Evolutionary conservation across 2,329 filamentous ascomycete species (phyloP), one percentile per base, ranked within the genome.

Genomic region (Periconia digitata): DNA sequence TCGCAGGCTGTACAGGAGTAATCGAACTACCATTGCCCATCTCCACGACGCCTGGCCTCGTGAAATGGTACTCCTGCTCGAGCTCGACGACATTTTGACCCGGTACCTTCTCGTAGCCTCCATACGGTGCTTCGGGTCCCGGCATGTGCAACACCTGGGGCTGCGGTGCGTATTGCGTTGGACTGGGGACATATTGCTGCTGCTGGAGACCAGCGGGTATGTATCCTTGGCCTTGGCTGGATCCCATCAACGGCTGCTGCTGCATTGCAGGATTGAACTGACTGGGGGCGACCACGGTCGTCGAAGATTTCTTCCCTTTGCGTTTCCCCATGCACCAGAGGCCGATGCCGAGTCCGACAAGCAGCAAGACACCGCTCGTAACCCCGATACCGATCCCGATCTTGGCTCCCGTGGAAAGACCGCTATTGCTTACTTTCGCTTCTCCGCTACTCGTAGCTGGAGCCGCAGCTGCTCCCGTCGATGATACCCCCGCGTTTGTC

Each of bases 11-110:
- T 32, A 15, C n/a, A 13, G 27, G n/a, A 10, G n/a, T 5, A n/a
- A n/a, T n/a, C n/a, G n/a, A n/a, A n/a, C 27, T 10, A 21, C 51
- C 48, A 47, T 53, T 49, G 17, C 51, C 55, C 40, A 58, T 50
- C 44, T 58, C 55, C 22, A 58, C 53, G 24, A 50, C 50, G 12
- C 55, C 55, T 1, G 50, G 53, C 27, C 48, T 50, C 23, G 55
- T 53, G 48, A 58, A 58, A 47, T 55, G 55, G 44, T 58, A 58
- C 44, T 56, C 53, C 18, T 51, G 48, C 27, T 54, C 53, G 44
- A 58, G 5, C 38, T 58, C 55, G 27, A 49, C 48, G 6, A 46
- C 50, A 8, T 43, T 40, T n/a, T 46, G 20, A 21, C 16, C 36
- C 6, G 50, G 49, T 1, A 34, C 45, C 40, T 58, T 57, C 15